Percentiles rank a stretch among this genome's conserved stretches.
phyloP scores from a whole-genome alignment of 2,329 filamentous ascomycete genomes.

The Aspergillus calidoustus region DNA sequence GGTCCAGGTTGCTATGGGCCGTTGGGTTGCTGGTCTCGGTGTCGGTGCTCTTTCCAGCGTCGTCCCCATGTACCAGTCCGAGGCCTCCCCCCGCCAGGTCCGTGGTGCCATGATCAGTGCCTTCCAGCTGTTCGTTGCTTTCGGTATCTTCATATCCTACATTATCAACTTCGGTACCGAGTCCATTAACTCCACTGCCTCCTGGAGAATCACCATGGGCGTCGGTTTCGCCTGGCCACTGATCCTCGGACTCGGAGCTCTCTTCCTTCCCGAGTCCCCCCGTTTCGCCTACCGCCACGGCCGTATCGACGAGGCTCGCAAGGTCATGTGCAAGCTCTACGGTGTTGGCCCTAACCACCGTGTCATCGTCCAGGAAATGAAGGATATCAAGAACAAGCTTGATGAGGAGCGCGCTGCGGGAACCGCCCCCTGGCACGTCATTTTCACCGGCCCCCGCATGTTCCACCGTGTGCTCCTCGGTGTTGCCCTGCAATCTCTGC shows the following conservation, averaged over 20 bases:
- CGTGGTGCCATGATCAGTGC: conserved; percentile 54
- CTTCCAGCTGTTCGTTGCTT: conserved; percentile 56
- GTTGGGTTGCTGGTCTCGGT: conserved; percentile 53
- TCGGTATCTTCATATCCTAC: conserved; percentile 55
- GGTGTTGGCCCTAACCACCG: conserved; percentile 61
- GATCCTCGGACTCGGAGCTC: conserved; percentile 59
- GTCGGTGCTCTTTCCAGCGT: conserved; percentile 53
- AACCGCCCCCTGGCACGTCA: conserved; percentile 46
- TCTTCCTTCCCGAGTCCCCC: conserved; percentile 63
- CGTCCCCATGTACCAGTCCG: conserved; percentile 54
- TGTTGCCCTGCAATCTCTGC: conserved; percentile 47
- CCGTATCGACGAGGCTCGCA: conserved; percentile 55
- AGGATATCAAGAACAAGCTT: conserved; percentile 63
- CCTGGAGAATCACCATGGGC: conserved; percentile 59
- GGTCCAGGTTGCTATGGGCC: conserved; percentile 52
- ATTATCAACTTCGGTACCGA: conserved; percentile 55
- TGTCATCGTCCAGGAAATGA: conserved; percentile 59
- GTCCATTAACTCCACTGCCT: conserved; percentile 46
- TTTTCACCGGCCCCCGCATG: conserved; percentile 55
- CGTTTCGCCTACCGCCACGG: conserved; percentile 62
- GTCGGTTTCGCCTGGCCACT: conserved; percentile 62
- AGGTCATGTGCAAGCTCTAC: conserved; percentile 60
- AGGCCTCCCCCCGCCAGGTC: conserved; percentile 52
- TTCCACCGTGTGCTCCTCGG: conserved; percentile 52
- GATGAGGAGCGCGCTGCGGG: conserved; percentile 57